These are phyloP conservation scores for Trametes meyenii DNA, from an alignment of 768 basidiomycete genomes.

Conservation along the genomic window DNA sequence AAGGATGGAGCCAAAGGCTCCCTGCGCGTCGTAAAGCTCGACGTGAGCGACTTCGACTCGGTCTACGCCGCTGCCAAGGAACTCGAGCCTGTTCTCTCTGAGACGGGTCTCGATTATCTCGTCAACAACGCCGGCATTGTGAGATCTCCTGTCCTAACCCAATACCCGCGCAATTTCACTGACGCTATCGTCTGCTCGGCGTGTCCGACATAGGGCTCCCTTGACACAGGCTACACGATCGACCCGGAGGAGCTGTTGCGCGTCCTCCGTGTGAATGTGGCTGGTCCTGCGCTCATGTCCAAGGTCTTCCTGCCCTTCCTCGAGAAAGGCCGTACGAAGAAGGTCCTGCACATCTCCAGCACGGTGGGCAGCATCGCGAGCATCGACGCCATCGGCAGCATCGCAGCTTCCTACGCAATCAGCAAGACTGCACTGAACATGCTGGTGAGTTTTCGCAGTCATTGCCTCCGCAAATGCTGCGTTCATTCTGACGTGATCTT, in stretches of 20 bases:
- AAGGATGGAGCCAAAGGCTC: no score
- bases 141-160: no score
- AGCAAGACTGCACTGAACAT: conserved; percentile 25
- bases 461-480: background rate
- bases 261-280: conserved; percentile 12
- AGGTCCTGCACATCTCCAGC: conserved; percentile 18
- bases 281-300: conserved; percentile 7
- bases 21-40: no score
- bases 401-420: background rate
- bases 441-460: conserved; percentile 8
- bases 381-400: background rate
- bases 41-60: no score
- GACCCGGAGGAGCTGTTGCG: conserved; percentile 1
- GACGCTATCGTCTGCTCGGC: no score
- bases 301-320: conserved; percentile 14
- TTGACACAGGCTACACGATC: conserved; percentile 2
- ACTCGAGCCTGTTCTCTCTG: no score
- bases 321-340: conserved; percentile 12
- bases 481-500: background rate
- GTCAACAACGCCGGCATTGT: no score
- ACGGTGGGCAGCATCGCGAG: background rate
- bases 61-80: no score
- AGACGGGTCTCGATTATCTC: no score
- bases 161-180: no score
- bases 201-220: background rate